Evolutionary conservation across 345 rosid genomes (phyloP).

Genomic region (Corymbia maculata): DNA sequence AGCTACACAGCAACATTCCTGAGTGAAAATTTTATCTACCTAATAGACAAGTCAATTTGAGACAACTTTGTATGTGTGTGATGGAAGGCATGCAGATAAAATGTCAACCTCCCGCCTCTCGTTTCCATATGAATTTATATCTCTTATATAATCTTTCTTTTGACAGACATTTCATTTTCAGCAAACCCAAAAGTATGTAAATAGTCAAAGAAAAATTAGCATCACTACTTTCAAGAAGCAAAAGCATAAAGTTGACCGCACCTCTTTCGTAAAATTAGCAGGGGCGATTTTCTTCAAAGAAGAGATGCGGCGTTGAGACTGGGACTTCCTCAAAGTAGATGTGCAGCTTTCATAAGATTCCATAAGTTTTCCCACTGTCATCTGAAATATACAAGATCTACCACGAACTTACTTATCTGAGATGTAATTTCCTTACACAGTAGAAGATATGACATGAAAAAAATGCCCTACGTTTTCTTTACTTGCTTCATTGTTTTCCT

Average conservation of each 20-base stretch:
- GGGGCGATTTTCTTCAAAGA: conserved; percentile 79
- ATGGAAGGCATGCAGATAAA: background rate
- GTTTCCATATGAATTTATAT: background rate
- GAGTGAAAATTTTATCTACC: background rate
- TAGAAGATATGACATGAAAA: background rate
- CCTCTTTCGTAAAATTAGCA: conserved; percentile 88
- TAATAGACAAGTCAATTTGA: background rate
- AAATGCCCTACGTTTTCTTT: conserved; percentile 43
- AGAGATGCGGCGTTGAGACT: conserved; percentile 43
- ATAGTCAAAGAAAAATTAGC: background rate
- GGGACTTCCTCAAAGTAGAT: conserved; percentile 48
- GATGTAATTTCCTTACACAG: background rate
- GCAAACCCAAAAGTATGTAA: background rate
- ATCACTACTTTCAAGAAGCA: background rate
- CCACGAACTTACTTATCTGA: background rate
- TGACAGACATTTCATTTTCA: background rate
- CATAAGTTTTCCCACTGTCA: conserved; percentile 66
- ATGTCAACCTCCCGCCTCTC: background rate
- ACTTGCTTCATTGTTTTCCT: conserved; percentile 20
- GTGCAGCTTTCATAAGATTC: conserved; percentile 63
- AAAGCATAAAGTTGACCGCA: background rate
- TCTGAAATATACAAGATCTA: conserved; percentile 23
- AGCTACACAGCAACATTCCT: background rate
- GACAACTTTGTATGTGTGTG: background rate
- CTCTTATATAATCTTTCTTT: background rate